Percentiles rank a stretch among this genome's conserved stretches.
Evolutionary conservation across 768 basidiomycete genomes (phyloP).

Genomic region (Hortiboletus campestris): DNA sequence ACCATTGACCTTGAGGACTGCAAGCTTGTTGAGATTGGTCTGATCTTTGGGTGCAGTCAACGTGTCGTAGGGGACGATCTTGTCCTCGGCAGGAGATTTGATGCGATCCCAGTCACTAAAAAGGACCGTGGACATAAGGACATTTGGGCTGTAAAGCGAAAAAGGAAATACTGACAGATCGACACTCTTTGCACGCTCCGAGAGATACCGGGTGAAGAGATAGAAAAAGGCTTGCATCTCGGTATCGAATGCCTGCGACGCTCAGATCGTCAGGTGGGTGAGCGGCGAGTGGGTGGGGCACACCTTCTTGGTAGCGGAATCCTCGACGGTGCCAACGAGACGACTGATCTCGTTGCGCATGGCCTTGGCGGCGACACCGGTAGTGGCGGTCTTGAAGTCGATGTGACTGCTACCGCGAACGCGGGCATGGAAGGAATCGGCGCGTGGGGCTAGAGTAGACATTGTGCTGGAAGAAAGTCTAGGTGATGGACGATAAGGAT

Average conservation of each 20-base stretch:
- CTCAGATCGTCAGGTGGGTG: slow-evolving; percentile 18
- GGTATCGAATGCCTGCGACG: slow-evolving; percentile 60
- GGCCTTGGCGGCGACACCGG: slow-evolving; percentile 88
- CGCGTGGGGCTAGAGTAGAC: slow-evolving; percentile 54
- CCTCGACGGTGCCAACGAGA: slow-evolving; percentile 84
- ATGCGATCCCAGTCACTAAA: slow-evolving; percentile 44
- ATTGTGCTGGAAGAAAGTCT: slow-evolving; percentile 43
- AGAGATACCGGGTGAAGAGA: slow-evolving; percentile 78
- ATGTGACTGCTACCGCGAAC: slow-evolving; percentile 77
- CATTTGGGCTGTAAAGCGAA: slow-evolving; percentile 1
- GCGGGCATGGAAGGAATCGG: slow-evolving; percentile 68
- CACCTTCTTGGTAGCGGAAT: slow-evolving; percentile 81
- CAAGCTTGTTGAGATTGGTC: slow-evolving; percentile 61
- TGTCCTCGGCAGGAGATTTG: slow-evolving; percentile 60
- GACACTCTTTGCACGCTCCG: slow-evolving; percentile 64
- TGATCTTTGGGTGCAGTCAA: slow-evolving; percentile 46
- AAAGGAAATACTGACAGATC: slow-evolving; percentile 54
- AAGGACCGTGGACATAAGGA: neutral
- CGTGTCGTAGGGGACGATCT: slow-evolving; percentile 58
- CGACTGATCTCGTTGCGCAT: slow-evolving; percentile 98
- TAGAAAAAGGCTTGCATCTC: slow-evolving; percentile 87
- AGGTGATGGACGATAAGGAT: slow-evolving; percentile 11
- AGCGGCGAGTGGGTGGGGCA: slow-evolving; percentile 2
- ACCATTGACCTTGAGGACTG: slow-evolving; percentile 78
- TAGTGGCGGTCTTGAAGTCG: slow-evolving; percentile 98